These are phyloP conservation scores for Lentinula sp. DNA, from an alignment of 768 basidiomycete species.

Conservation along the genomic window DNA sequence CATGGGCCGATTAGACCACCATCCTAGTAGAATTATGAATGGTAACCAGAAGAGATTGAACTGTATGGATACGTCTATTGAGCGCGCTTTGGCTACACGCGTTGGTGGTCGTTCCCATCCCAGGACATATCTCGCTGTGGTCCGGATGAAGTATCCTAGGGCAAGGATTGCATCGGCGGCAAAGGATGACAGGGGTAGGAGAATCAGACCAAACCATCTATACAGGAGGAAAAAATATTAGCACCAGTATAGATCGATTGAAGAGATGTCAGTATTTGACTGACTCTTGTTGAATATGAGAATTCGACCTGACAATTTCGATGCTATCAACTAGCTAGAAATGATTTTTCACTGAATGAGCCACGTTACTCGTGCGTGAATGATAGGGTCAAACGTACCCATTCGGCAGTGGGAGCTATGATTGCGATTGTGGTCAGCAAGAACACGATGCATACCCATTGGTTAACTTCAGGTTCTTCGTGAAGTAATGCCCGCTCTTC, in stretches of 20 bases:
- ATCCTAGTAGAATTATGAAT: conserved; percentile 58
- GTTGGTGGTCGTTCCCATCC: conserved; percentile 28
- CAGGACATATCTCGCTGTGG: conserved; percentile 29
- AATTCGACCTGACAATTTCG: conserved; percentile 39
- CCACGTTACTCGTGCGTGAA: conserved; percentile 9
- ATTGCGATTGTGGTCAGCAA: conserved; percentile 48
- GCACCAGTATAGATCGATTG: neutral
- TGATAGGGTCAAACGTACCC: conserved; percentile 29
- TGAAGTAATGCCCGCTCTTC: conserved; percentile 27
- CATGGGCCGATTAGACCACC: conserved; percentile 60
- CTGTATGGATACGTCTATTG: conserved; percentile 75
- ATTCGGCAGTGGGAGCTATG: conserved; percentile 69
- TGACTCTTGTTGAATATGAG: conserved; percentile 47
- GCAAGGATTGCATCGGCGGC: conserved; percentile 66
- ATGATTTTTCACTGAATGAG: neutral
- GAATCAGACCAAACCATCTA: conserved; percentile 70
- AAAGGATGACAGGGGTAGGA: conserved; percentile 69
- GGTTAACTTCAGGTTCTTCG: conserved; percentile 52
- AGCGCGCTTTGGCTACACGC: conserved; percentile 52
- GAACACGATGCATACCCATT: conserved; percentile 52
- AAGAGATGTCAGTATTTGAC: conserved; percentile 11
- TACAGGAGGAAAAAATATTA: neutral
- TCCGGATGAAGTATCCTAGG: conserved; percentile 26
- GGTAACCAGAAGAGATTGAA: conserved; percentile 80
- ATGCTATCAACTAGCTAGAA: conserved; percentile 59